Evolutionary conservation across 1,284 basidiomycete genomes (phyloP).

Genomic region (Xerocomus amazonicus): DNA sequence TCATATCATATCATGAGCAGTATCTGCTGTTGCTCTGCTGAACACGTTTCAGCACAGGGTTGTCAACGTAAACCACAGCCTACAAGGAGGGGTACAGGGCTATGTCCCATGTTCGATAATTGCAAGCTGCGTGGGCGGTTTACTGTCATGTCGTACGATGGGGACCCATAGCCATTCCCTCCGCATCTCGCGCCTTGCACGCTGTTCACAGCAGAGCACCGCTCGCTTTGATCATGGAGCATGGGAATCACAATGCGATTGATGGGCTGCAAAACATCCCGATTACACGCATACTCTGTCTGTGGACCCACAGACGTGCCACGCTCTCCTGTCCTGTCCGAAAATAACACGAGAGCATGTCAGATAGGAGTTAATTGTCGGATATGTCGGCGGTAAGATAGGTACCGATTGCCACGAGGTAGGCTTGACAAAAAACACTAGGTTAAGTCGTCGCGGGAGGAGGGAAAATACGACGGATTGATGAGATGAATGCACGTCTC

Average conservation of each 20-base stretch:
- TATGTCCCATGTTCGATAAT: slow-evolving; percentile 16
- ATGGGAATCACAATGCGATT: slow-evolving; percentile 24
- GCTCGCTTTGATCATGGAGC: slow-evolving; percentile 17
- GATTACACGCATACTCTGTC: slow-evolving; percentile 19
- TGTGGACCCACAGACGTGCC: slow-evolving; percentile 5
- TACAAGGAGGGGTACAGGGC: slow-evolving; percentile 19
- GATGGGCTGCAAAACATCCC: slow-evolving; percentile 16
- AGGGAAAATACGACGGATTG: slow-evolving; percentile 7
- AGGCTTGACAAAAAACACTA: slow-evolving; percentile 12
- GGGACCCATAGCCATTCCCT: slow-evolving; percentile 10
- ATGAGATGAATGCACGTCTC: slow-evolving; percentile 12
- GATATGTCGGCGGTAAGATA: slow-evolving; percentile 20
- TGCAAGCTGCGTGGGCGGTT: slow-evolving; percentile 16
- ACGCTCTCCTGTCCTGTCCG: slow-evolving; percentile 1
- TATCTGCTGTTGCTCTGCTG: slow-evolving; percentile 10
- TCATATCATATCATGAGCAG: slow-evolving; percentile 28
- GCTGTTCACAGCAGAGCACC: slow-evolving; percentile 24
- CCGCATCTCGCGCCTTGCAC: slow-evolving; percentile 13
- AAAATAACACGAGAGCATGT: slow-evolving; percentile 5
- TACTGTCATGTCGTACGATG: slow-evolving; percentile 16
- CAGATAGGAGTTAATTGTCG: slow-evolving; percentile 24
- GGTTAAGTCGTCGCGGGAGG: slow-evolving; percentile 20
- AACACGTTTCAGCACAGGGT: slow-evolving; percentile 29
- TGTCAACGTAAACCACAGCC: slow-evolving; percentile 32
- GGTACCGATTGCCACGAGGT: slow-evolving; percentile 19